These are phyloP conservation scores for Canariomyces notabilis DNA, from an alignment of 2,329 filamentous ascomycete species.

Conservation along the genomic window DNA sequence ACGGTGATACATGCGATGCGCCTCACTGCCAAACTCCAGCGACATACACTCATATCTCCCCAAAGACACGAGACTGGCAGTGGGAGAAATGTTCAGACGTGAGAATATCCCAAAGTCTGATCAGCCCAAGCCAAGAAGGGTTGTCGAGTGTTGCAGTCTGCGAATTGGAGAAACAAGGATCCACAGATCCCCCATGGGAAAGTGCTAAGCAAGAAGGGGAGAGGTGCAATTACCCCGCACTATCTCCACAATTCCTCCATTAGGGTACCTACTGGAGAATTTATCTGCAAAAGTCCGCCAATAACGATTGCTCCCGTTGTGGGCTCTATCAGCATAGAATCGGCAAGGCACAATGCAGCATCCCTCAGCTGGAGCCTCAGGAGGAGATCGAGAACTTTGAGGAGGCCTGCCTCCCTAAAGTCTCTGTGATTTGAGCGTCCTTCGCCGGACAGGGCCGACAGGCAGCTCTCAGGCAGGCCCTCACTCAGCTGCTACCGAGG, in stretches of 20 bases:
- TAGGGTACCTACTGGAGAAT: constrained; percentile 27
- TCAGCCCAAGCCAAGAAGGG: too few relatives aligned
- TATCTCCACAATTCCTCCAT: constrained; percentile 23
- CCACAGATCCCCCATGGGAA: neutral
- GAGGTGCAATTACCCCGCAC: constrained; percentile 23
- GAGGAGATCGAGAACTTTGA: too few relatives aligned
- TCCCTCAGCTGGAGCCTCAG: too few relatives aligned
- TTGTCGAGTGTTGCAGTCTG: too few relatives aligned
- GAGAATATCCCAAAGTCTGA: too few relatives aligned
- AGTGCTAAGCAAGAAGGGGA: constrained; percentile 3
- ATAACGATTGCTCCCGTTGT: constrained; percentile 14
- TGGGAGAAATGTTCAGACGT: too few relatives aligned
- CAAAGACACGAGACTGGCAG: too few relatives aligned
- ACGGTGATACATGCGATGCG: too few relatives aligned
- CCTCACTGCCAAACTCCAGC: neutral
- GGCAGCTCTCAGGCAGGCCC: constrained; percentile 1
- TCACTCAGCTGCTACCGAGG: neutral
- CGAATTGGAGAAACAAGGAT: neutral
- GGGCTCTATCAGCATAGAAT: constrained; percentile 6
- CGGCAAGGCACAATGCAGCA: neutral
- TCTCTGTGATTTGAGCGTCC: constrained; percentile 4
- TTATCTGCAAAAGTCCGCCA: constrained; percentile 23
- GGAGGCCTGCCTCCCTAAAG: neutral
- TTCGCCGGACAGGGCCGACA: neutral
- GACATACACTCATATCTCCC: neutral